Percentiles rank a stretch among this genome's conserved stretches.
Conservation (phyloP, 768 basidiomycete genomes). For the Mycena vulgaris region DNA sequence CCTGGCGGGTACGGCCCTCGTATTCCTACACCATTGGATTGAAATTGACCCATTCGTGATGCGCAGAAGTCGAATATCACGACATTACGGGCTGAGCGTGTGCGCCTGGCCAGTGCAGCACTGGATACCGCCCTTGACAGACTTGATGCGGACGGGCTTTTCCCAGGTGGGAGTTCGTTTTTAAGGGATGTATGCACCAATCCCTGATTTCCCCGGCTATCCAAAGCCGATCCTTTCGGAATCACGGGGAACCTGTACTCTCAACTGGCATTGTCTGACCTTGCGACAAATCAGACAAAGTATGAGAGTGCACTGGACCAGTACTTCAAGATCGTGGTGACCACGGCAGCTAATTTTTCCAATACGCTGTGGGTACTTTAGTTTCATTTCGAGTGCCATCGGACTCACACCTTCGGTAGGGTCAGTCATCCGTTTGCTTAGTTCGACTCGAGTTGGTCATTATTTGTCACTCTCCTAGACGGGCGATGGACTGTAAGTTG, state of each 20-base stretch:
- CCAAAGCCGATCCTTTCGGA: background rate
- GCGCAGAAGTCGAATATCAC: background rate
- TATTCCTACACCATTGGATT: background rate
- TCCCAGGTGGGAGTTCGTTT: background rate
- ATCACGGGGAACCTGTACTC: conserved; percentile 1
- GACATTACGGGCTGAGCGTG: background rate
- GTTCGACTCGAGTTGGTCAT: no score
- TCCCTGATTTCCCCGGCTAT: background rate
- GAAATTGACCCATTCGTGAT: background rate
- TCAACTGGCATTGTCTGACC: conserved; percentile 11
- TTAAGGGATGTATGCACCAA: no score
- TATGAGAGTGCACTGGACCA: background rate
- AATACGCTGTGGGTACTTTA: background rate
- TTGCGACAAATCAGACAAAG: conserved; percentile 4
- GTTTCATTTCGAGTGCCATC: background rate
- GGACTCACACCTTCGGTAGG: background rate
- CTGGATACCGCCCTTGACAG: background rate
- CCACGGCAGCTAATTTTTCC: background rate
- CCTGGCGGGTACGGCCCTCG: background rate
- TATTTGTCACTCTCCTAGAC: background rate
- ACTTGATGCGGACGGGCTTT: background rate
- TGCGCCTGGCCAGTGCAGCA: background rate
- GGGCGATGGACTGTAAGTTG: background rate
- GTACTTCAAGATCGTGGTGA: background rate
- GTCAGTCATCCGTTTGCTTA: conserved; percentile 11